Base-by-base conservation (phyloP, 2,329 filamentous ascomycete species). In the Grosmannia huntii region DNA sequence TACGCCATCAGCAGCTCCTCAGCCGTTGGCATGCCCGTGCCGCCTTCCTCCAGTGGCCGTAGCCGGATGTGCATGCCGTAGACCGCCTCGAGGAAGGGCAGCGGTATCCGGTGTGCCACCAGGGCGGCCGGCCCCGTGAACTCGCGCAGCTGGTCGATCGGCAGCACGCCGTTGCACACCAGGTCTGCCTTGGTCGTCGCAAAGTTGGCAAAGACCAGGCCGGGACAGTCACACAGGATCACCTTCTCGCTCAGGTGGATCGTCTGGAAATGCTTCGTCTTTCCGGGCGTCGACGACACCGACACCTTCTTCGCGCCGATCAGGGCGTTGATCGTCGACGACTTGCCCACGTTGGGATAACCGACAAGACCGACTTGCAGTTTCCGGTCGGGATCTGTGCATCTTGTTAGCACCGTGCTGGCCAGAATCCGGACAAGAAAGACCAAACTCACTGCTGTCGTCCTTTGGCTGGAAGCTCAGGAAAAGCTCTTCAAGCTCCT, bases 181-280 rank as follows among this genome's bases (percentile, higher is more conserved):
- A 99, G 82, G 67, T 99, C 94, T 46, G 89, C 94, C 73, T 97
- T 97, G 53, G 91, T 97, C 52, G 86, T 91, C 59, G 94, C 92
- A 66, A 97, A 99, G 73, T 97, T 97, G 66, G 94, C 91, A 71
- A 99, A 97, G 1, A 99, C 95, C 23, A 99, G 85, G 85, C 94
- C 94, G 11, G 94, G 94, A 68, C 94, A 99, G 84, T 99, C 94
- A 72, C 94, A 97, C 7, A 99, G 82, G 53, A 97, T 81, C 62
- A 99, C 90, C 60, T 85, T 83, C 1, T 94, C 87, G 60, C 88
- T 94, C 36, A 99, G 82, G 69, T 96, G 91, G 60, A 99, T 94
- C 1, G 94, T 99, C 72, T 99, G 94, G 76, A 99, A 99, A 68
- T 99, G 94, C 76, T 99, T 99, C 16, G 94, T 99, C 76, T 99